phyloP scores from a whole-genome alignment of 257 asterid species.

The Petunia axillaris region DNA sequence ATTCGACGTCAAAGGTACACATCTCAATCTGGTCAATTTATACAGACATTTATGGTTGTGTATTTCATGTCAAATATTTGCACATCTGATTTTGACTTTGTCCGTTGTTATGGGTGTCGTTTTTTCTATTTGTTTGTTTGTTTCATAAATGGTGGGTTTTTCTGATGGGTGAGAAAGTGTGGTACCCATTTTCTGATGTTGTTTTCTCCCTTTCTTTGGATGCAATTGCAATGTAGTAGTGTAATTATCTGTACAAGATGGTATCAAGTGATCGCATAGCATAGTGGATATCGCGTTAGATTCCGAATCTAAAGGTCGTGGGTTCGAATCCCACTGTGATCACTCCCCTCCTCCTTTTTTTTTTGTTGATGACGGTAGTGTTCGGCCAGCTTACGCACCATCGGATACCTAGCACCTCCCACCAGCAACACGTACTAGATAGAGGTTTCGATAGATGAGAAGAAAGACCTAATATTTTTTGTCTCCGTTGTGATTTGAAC shows the following conservation, averaged over 20 bases:
- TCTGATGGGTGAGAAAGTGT: background rate
- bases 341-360: background rate
- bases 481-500: too few species aligned
- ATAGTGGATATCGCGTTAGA: slow-evolving; percentile 99
- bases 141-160: background rate
- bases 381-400: too few species aligned
- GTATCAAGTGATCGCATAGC: slow-evolving; percentile 66
- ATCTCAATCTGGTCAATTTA: slow-evolving; percentile 4
- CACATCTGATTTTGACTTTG: background rate
- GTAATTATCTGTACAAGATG: background rate
- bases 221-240: background rate
- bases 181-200: background rate
- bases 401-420: too few species aligned
- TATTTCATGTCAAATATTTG: background rate
- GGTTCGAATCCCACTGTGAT: slow-evolving; percentile 99
- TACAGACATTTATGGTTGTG: background rate
- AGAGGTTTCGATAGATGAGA: too few species aligned
- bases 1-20: slow-evolving; percentile 8
- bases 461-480: too few species aligned
- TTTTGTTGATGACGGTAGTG: too few species aligned
- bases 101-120: slow-evolving; percentile 9
- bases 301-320: slow-evolving; percentile 99
- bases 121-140: slow-evolving; percentile 20
- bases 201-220: background rate
- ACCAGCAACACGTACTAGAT: too few species aligned